Evolutionary conservation across 352 stramenopile genomes (phyloP).

Genomic region (Salisapilia sapeloensis): DNA sequence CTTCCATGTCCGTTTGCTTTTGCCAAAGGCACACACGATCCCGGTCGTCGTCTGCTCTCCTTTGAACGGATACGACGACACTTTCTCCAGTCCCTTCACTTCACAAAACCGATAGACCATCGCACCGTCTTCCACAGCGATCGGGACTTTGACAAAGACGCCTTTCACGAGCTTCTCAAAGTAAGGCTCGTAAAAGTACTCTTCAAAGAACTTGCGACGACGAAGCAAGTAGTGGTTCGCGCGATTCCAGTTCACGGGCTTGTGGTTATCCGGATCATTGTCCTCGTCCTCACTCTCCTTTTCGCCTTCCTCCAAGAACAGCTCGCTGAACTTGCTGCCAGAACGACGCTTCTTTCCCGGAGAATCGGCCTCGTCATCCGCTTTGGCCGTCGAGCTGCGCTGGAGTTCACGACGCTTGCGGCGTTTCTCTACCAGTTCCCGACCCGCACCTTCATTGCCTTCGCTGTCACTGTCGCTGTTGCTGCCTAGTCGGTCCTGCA

Average conservation of each 20-base stretch:
- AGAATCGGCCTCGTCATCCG: constrained; percentile 21
- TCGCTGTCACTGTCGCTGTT: constrained; percentile 23
- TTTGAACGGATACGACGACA: constrained; percentile 48
- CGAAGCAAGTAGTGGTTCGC: constrained; percentile 67
- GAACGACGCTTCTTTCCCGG: constrained; percentile 5
- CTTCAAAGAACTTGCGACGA: constrained; percentile 62
- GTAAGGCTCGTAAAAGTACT: constrained; percentile 76
- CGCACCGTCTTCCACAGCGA: constrained; percentile 48
- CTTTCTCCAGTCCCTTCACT: constrained; percentile 40
- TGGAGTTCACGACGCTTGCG: constrained; percentile 56
- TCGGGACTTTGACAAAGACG: constrained; percentile 54
- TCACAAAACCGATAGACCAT: constrained; percentile 79
- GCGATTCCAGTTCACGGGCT: constrained; percentile 55
- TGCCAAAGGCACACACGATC: constrained; percentile 62
- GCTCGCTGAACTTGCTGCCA: constrained; percentile 7
- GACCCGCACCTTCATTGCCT: constrained; percentile 9
- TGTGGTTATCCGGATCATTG: constrained; percentile 36
- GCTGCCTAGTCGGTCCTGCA: constrained; percentile 52
- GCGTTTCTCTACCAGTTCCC: constrained; percentile 57
- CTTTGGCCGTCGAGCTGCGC: constrained; percentile 12
- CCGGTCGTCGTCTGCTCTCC: constrained; percentile 53
- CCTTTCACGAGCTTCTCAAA: constrained; percentile 66
- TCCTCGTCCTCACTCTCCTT: constrained; percentile 23
- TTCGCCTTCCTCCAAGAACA: constrained; percentile 4
- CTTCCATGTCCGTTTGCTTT: constrained; percentile 60